Evolutionary conservation across 2,329 filamentous ascomycete species (phyloP).

Genomic region (Simplicillium sp.): DNA sequence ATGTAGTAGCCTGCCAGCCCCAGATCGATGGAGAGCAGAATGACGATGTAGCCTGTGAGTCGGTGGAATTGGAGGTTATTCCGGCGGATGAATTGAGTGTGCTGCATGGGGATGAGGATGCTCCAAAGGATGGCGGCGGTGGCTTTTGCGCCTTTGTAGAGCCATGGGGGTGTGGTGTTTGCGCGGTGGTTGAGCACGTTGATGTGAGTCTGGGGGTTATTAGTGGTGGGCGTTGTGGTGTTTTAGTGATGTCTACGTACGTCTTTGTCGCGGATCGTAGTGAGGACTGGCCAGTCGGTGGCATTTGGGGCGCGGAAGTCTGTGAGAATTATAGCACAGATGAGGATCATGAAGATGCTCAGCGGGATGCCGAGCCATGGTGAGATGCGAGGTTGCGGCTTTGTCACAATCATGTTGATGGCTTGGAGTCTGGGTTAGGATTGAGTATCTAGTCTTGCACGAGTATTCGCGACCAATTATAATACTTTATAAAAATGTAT

Average conservation of each 20-base stretch:
- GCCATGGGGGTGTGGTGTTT: slow-evolving; percentile 1
- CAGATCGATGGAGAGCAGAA: background rate
- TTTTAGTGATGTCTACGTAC: too few relatives aligned
- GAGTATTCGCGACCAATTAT: too few relatives aligned
- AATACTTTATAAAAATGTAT: too few relatives aligned
- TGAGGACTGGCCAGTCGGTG: too few relatives aligned
- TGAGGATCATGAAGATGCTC: background rate
- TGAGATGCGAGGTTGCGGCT: background rate
- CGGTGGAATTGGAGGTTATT: background rate
- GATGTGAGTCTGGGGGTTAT: background rate
- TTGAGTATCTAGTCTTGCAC: too few relatives aligned
- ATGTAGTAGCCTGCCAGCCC: slow-evolving; percentile 1
- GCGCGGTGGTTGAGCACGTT: slow-evolving; percentile 2
- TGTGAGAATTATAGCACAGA: background rate
- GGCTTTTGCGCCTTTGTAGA: slow-evolving; percentile 2
- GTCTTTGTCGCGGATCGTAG: too few relatives aligned
- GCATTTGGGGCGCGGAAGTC: too few relatives aligned
- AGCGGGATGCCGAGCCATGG: background rate
- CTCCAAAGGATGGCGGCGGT: background rate
- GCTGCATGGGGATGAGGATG: background rate
- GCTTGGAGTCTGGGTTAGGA: too few relatives aligned
- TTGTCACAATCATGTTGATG: too few relatives aligned
- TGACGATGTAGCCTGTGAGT: slow-evolving; percentile 1
- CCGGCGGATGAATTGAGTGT: background rate
- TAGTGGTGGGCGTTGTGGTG: too few relatives aligned